phyloP scores from a whole-genome alignment of 2,329 filamentous ascomycete species.

The Phaeosphaeriaceae sp. region DNA sequence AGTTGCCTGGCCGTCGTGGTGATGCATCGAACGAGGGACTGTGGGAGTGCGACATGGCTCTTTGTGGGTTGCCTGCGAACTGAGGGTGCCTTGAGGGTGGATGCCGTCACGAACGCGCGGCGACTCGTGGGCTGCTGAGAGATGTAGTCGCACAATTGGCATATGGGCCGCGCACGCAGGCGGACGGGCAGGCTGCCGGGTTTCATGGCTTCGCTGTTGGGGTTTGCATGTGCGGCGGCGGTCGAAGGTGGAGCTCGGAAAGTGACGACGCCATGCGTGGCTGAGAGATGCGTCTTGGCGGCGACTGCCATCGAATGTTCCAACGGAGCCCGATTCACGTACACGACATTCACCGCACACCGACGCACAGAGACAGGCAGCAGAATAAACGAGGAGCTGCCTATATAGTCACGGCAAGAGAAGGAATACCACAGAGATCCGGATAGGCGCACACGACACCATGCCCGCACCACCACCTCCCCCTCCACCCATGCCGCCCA shows the following conservation, averaged over 20 bases:
- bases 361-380: conserved; percentile 23
- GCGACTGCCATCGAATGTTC: conserved; percentile 14
- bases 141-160: conserved; percentile 44
- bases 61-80: conserved; percentile 30
- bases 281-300: conserved; percentile 13
- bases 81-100: conserved; percentile 33
- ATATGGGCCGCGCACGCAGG: conserved; percentile 36
- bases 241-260: conserved; percentile 15
- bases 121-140: conserved; percentile 36
- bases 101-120: conserved; percentile 35
- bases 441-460: conserved; percentile 24
- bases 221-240: conserved; percentile 8
- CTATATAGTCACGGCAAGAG: neutral
- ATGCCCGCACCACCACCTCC: conserved; percentile 47
- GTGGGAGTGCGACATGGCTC: conserved; percentile 22
- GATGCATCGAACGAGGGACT: conserved; percentile 25
- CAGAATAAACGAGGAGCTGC: conserved; percentile 13
- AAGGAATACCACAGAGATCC: conserved; percentile 1
- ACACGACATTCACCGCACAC: conserved; percentile 24
- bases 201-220: conserved; percentile 31
- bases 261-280: conserved; percentile 29
- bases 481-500: conserved; percentile 47
- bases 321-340: conserved; percentile 15
- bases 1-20: conserved; percentile 22
- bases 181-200: conserved; percentile 35